phyloP scores from a whole-genome alignment of 345 rosid genomes.

The Eucalyptus sp. region DNA sequence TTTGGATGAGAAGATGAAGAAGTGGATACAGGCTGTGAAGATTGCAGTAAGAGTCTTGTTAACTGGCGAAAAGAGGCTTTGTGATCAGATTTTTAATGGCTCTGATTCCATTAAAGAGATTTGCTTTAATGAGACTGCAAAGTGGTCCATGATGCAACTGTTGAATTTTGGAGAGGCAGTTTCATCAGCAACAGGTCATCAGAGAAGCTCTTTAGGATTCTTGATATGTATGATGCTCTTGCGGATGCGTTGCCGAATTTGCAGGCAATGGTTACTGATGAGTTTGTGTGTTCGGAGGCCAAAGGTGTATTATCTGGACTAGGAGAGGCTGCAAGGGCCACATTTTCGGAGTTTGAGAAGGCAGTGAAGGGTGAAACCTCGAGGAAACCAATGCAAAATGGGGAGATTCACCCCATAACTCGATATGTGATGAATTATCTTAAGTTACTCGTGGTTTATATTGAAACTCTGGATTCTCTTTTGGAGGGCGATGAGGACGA shows the following conservation, averaged over 20 bases:
- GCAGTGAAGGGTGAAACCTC: slow-evolving; percentile 67
- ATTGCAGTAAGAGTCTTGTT: slow-evolving; percentile 58
- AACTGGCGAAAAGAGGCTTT: slow-evolving; percentile 67
- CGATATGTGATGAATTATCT: slow-evolving; percentile 96
- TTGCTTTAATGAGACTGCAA: slow-evolving; percentile 81
- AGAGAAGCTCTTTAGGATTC: slow-evolving; percentile 87
- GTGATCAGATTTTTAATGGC: slow-evolving; percentile 59
- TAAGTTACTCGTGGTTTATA: slow-evolving; percentile 83
- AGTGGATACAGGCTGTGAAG: slow-evolving; percentile 88
- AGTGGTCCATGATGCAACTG: slow-evolving; percentile 77
- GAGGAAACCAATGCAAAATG: slow-evolving; percentile 62
- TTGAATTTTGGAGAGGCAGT: slow-evolving; percentile 95
- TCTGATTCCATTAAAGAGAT: slow-evolving; percentile 51
- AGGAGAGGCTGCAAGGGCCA: slow-evolving; percentile 75
- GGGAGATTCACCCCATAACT: slow-evolving; percentile 94
- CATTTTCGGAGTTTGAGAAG: slow-evolving; percentile 85
- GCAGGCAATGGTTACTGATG: slow-evolving; percentile 52
- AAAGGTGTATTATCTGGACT: slow-evolving; percentile 50
- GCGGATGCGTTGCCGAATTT: slow-evolving; percentile 42
- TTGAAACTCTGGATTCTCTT: slow-evolving; percentile 62
- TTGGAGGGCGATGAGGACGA: slow-evolving; percentile 42
- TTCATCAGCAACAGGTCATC: slow-evolving; percentile 74
- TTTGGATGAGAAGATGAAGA: slow-evolving; percentile 99
- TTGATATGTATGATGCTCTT: slow-evolving; percentile 90
- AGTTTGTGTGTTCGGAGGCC: slow-evolving; percentile 46